Base-by-base conservation (phyloP, 164 flowering plant species). In the Nymphaea thermarum region DNA sequence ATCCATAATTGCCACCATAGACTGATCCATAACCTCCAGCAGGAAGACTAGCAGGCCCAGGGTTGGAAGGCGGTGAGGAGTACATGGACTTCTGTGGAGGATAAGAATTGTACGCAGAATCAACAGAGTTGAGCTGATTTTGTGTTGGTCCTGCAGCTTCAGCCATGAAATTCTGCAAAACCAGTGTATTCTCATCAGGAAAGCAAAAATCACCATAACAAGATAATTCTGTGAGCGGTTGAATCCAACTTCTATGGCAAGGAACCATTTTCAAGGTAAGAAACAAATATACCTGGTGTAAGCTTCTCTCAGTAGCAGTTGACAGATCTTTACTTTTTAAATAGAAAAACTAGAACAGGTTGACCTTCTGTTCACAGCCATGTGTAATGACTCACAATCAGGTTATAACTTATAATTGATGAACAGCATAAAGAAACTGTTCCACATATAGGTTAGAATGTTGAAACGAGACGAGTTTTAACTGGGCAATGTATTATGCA, bases 131-230 rank as follows among this genome's bases (percentile, higher is more conserved):
- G 57, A 51, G 57, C 68, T 77, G 78, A 71, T 67, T 81, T 6
- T 71, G 43, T 25, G 73, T 10, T 17, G 66, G 57, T 51, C 57
- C 76, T 66, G 81, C 80, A 68, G 87, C 84, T 43, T 82, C 87
- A 66, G 82, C 85, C 82, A 83, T 73, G 69, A 75, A 80, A 70
- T 81, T 83, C 87, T 83, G 83, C 74, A 51, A 51, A 51, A 51
- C 2, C 3, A 51, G 14, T 51, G 57, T 15, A 10, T 15, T 51
- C 14, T 51, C 12, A 51, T 51, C 71, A 44, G 14, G 8, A 42
- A 67, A 57, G 7, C 43, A 15, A n/a, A 16, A 10, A 14, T 44
- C 47, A 15, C n/a, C 15, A 2, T 66, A 44, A 65, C 2, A 15
- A 43, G 11, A 4, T n/a, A 12, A 14, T 43, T 12, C 43, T 42